Conservation (phyloP, 2,329 filamentous ascomycete species). For the Sporothrix globosa region DNA sequence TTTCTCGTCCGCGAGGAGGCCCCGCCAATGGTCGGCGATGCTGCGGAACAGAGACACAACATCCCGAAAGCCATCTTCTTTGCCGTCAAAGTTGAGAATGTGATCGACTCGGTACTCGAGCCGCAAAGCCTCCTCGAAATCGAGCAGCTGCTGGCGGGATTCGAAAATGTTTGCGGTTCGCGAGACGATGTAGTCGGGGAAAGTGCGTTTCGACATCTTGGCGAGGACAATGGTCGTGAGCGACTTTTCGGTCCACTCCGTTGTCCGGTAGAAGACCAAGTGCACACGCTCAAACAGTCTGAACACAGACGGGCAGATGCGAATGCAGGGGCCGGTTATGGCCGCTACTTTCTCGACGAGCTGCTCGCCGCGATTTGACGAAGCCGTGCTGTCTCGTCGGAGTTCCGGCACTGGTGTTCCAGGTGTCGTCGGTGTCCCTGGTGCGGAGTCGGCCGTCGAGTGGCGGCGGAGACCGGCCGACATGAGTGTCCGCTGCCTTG, state of each 20-base stretch:
- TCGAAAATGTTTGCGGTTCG: constrained; percentile 87
- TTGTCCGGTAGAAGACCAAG: constrained; percentile 92
- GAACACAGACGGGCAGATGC: constrained; percentile 71
- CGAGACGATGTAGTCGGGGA: constrained; percentile 87
- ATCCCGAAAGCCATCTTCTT: constrained; percentile 65
- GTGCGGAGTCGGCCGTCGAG: constrained; percentile 44
- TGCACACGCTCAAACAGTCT: constrained; percentile 93
- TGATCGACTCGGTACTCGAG: constrained; percentile 81
- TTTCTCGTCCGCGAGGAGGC: constrained; percentile 72
- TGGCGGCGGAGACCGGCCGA: constrained; percentile 47
- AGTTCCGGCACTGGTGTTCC: neutral
- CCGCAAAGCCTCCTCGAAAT: constrained; percentile 85
- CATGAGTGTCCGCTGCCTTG: constrained; percentile 73
- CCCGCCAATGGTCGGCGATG: constrained; percentile 80
- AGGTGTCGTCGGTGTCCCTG: neutral
- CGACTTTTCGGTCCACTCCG: constrained; percentile 96
- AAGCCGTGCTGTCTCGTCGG: neutral
- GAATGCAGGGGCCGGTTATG: constrained; percentile 79
- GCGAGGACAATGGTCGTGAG: constrained; percentile 92
- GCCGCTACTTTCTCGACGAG: constrained; percentile 58
- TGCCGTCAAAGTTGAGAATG: constrained; percentile 77
- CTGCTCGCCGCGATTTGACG: constrained; percentile 52
- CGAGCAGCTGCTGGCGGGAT: constrained; percentile 73
- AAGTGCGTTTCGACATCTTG: constrained; percentile 84
- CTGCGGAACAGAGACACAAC: constrained; percentile 73